Base-by-base conservation (phyloP, 306 rosid species). In the Argentina anserina region DNA sequence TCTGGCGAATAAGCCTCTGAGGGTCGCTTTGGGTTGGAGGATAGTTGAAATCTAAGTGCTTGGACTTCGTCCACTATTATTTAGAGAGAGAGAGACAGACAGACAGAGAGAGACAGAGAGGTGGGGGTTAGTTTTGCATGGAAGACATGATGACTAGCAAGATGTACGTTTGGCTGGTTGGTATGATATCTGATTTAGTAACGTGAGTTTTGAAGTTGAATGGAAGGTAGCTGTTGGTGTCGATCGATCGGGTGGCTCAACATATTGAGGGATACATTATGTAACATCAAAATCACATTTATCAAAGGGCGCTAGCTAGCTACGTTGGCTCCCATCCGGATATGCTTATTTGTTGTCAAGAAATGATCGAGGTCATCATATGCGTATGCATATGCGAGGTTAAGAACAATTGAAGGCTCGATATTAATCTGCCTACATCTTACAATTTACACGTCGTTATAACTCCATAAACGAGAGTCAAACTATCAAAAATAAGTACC, bases 201-300 rank as follows among this genome's bases (percentile, higher is more conserved):
- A 70, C 63, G 63, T 52, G 64, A n/a, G 52, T 37, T 53, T 50
- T 10, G 67, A 62, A 29, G 23, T 34, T 52, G 75, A 70, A 53
- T 70, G 75, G 75, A 70, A 39, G 75, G 75, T 70, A 25, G 40
- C 75, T 42, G 65, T 55, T 55, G 75, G 39, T 70, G 39, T 61
- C 39, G 25, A 3, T 6, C 21, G 36, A 15, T 12, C 6, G 40
- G 20, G 61, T 58, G n/a, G 42, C 39, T 59, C 4, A 59, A 29
- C 23, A 21, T 7, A 58, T 59, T 6, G 40, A 60, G 41, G 41
- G 29, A 33, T 33, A 25, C 41, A 61, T n/a, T n/a, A n/a, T 33
- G 66, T 15, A 59, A 55, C 17, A 26, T 55, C 29, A 50, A 8
- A n/a, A 49, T n/a, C 56, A 20, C 20, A 47, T 7, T 47, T 18